Base-by-base conservation (phyloP, 768 basidiomycete genomes). In the Russula ochroleuca region DNA sequence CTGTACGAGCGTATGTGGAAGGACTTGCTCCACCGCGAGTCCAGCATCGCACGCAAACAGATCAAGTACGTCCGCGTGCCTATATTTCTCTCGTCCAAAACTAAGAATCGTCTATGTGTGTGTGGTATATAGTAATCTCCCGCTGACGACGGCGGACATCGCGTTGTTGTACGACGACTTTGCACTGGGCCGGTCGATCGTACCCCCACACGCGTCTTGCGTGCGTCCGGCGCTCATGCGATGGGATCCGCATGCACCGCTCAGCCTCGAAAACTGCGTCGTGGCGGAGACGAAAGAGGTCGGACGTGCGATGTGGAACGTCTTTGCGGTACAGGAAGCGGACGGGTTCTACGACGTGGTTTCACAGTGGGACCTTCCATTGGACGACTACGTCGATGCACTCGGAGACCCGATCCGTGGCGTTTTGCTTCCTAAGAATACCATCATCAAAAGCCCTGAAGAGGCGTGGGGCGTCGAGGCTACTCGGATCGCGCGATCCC, bases 111-210 rank as follows among this genome's bases (percentile, higher is more conserved):
- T 28, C 28, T 28, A 28, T 28, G 28, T 28, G 28, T 28, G 28
- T 28, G 28, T 28, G 28, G 28, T 28, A 28, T 28, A 28, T 63
- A 94, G 92, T 70, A 84, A 83, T 71, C 77, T 94, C 31, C 84
- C 91, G 0, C 82, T 97, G 59, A 85, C 87, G 68, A 89, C 91
- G 70, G 87, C 91, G 57, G 96, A 98, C 66, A 83, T 92, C 35
- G 83, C 82, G 0, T 79, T 94, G 43, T 74, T 98, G 58, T 93
- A 92, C 69, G 96, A 98, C 68, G 96, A 98, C 69, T 73, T 98
- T 31, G 78, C 90, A 71, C 83, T 90, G 19, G 88, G 88, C 5
- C 84, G 93, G 33, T 88, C 89, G 4, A 78, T 85, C 17, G 75
- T 92, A 23, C 92, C 93, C 5, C 95, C 95, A 0, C 82, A 90